Conservation (phyloP, 768 basidiomycete genomes). For the Lyophyllum atratum region DNA sequence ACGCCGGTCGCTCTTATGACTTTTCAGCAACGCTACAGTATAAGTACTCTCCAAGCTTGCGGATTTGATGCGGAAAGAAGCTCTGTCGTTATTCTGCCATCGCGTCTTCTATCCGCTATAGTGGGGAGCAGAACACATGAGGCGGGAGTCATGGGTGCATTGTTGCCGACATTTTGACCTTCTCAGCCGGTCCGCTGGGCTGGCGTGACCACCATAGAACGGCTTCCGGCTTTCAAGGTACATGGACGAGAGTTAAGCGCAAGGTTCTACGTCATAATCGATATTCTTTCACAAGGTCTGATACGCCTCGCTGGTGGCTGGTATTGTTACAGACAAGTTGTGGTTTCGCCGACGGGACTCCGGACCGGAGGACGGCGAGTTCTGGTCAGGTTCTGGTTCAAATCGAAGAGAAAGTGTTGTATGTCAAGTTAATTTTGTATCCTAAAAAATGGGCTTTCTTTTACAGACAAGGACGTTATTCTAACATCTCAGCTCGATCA, state of each 20-base stretch:
- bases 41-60: slow-evolving; percentile 5
- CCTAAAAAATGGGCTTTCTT: neutral
- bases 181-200: slow-evolving; percentile 10
- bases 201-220: neutral
- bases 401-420: neutral
- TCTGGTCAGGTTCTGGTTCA: neutral
- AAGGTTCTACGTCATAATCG: neutral
- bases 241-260: neutral
- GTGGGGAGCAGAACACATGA: slow-evolving; percentile 8
- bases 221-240: neutral
- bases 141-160: slow-evolving; percentile 15
- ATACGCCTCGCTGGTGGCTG: neutral
- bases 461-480: neutral
- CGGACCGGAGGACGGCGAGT: neutral
- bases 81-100: neutral
- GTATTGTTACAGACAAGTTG: neutral
- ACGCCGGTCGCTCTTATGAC: neutral
- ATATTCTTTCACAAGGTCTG: neutral
- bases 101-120: slow-evolving; percentile 3
- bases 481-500: neutral
- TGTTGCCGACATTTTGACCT: slow-evolving; percentile 1
- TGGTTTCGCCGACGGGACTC: neutral
- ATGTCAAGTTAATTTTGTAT: neutral
- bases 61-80: slow-evolving; percentile 19
- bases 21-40: neutral